Evolutionary conservation across 345 rosid genomes (phyloP), one percentile per base, ranked within the genome.

Genomic region (Rhodomyrtus tomentosa): DNA sequence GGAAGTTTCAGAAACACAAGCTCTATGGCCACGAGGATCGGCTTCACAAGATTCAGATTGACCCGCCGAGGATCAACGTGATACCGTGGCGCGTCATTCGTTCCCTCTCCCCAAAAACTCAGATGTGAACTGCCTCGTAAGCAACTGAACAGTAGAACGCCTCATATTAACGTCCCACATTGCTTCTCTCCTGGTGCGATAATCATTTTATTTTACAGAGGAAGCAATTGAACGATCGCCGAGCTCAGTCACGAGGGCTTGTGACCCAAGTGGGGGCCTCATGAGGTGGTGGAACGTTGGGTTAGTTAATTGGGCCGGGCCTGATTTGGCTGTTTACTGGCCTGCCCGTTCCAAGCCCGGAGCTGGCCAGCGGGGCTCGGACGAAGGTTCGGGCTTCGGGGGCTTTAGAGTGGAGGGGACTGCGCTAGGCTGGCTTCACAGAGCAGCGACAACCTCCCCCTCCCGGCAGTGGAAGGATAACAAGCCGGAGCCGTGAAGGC

Each of bases 371-470:
- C 1, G 40, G 22, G 11, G 9, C 74, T 32, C 5, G 40, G 74
- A 29, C 40, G 74, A 15, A 62, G 22, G 40, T 62, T 29, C 11
- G 54, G 87, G n/a, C 40, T 10, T 42, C n/a, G 49, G 1, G 10
- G 73, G 73, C 73, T 80, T 3, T 88, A 85, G 80, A 88, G 90
- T 0, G 86, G 91, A 50, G 90, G 91, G 86, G 55, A 87, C 68
- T 3, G 91, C 91, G 91, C 88, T 85, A 90, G 91, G 91, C 90
- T 91, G 93, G 93, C 50, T 83, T 91, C 88, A 89, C 90, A 88
- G 90, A 88, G 90, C 90, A 88, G 87, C 89, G 90, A 85, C 1
- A 4, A 89, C 90, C 81, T 91, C 89, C 88, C 90, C 54, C 90
- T 91, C 83, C 52, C 7, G 82, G 81, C 89, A 72, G 90, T 91